Percentiles rank a stretch among this genome's conserved stretches.
Conservation (phyloP, 176 grass and related monocot species). For the Alopecurus myosuroides region DNA sequence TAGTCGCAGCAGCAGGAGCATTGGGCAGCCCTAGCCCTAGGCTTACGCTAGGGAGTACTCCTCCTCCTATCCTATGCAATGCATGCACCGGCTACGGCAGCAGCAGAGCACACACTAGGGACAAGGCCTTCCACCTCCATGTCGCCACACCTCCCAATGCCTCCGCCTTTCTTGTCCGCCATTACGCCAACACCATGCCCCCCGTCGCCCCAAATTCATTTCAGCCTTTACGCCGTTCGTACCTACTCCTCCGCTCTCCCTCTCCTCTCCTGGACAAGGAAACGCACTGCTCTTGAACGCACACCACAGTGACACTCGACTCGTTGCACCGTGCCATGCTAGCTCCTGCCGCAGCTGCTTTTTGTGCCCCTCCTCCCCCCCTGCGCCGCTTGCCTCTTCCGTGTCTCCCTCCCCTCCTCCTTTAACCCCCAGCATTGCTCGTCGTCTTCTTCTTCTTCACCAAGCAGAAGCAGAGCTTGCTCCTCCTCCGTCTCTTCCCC, state of each 20-base stretch:
- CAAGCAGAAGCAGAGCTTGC: neutral
- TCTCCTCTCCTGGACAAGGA: neutral
- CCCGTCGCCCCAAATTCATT: neutral
- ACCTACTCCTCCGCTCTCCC: neutral
- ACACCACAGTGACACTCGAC: neutral
- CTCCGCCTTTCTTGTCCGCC: slow-evolving; percentile 51
- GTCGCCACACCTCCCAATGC: slow-evolving; percentile 14
- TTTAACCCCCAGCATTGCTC: neutral
- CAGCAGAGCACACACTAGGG: neutral
- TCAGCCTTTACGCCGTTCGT: neutral
- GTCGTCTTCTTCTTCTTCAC: neutral
- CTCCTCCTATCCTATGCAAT: neutral
- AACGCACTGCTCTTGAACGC: neutral
- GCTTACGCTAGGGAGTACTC: neutral
- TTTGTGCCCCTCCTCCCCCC: slow-evolving; percentile 4
- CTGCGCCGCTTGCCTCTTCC: slow-evolving; percentile 19
- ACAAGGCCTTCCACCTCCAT: slow-evolving; percentile 11
- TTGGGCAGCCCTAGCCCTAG: neutral
- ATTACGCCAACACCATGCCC: slow-evolving; percentile 46
- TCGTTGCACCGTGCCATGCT: neutral
- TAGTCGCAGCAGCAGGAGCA: neutral
- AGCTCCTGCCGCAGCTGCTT: neutral
- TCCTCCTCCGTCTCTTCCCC: neutral
- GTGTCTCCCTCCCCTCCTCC: neutral
- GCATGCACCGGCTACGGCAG: neutral